Base-by-base conservation (phyloP, 2,329 filamentous ascomycete species). In the Hymenotorrendiella dingleyae region DNA sequence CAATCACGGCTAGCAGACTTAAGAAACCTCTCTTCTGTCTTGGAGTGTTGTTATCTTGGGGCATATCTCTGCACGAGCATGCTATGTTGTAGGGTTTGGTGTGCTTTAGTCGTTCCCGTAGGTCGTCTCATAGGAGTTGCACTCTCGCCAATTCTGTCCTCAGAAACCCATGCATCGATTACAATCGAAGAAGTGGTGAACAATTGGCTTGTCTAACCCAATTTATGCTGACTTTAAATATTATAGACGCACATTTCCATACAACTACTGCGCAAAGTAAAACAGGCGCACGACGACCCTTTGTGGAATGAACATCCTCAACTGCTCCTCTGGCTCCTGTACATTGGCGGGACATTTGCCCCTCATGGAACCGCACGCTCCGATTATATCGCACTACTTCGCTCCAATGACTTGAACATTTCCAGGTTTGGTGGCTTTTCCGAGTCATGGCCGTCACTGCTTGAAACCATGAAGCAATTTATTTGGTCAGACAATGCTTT, bases 401-500 rank as follows among this genome's bases (percentile, higher is more conserved):
- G 35, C 20, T 44, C 29, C 7, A 60, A 61, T 28, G 19, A 43
- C 2, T 6, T n/a, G n/a, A n/a, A n/a, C n/a, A n/a, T n/a, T 1
- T 23, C 22, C 27, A 49, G 49, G 22, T 54, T 52, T 6, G 36
- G 21, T 41, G 40, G 11, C 19, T 44, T 56, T 17, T 57, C 58
- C 40, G 34, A 5, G 9, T 62, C 65, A 32, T 67, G 63, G 62
- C 19, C 53, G 6, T 56, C 59, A 28, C 16, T 66, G 17, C 49
- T 60, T 21, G 32, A 34, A 12, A 54, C 63, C 17, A 40, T 68
- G 29, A 56, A 55, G 36, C 53, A 54, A 21, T 69, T 67, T 35
- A 62, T 64, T 26, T 69, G 66, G 66, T 69, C 66, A 8, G 61
- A 66, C 1, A 56, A 53, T 4, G 64, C 63, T 22, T 68, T 67